phyloP scores from a whole-genome alignment of 768 basidiomycete genomes.

The Leccinum disarticulatum region DNA sequence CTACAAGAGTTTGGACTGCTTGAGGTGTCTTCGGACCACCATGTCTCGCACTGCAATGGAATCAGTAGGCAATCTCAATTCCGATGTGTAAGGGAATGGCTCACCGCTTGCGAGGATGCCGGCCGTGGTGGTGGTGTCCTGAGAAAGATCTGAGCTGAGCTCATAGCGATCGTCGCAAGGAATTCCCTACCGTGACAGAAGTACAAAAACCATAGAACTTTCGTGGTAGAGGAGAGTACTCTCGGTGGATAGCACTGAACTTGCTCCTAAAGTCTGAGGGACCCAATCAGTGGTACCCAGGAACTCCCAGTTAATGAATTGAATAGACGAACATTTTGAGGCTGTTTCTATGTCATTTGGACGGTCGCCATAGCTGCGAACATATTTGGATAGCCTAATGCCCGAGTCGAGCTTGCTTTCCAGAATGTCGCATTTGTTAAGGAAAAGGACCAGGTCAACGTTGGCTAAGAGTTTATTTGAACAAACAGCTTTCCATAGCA shows the following conservation, averaged over 20 bases:
- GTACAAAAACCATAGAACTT: conserved; percentile 81
- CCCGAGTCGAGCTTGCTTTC: conserved; percentile 64
- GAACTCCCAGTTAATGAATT: neutral
- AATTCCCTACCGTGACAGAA: conserved; percentile 58
- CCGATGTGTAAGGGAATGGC: conserved; percentile 20
- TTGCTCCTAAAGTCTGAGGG: conserved; percentile 64
- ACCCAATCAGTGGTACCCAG: neutral
- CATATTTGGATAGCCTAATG: conserved; percentile 62
- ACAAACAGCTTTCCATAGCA: conserved; percentile 73
- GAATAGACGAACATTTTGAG: conserved; percentile 53
- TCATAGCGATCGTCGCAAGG: neutral
- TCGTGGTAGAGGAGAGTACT: conserved; percentile 69
- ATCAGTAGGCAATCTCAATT: conserved; percentile 4
- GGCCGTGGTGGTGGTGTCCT: conserved; percentile 71
- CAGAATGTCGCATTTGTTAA: conserved; percentile 82
- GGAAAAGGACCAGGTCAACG: conserved; percentile 75
- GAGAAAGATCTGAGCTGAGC: conserved; percentile 4
- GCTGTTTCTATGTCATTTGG: conserved; percentile 69
- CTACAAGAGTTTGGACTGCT: conserved; percentile 68
- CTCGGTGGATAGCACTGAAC: conserved; percentile 74
- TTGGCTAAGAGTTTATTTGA: conserved; percentile 67
- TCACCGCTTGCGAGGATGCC: conserved; percentile 76
- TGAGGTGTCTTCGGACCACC: conserved; percentile 77
- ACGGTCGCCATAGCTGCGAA: conserved; percentile 68
- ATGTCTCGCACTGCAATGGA: conserved; percentile 64